Evolutionary conservation across 768 basidiomycete genomes (phyloP).

Genomic region (Mycena galopus): DNA sequence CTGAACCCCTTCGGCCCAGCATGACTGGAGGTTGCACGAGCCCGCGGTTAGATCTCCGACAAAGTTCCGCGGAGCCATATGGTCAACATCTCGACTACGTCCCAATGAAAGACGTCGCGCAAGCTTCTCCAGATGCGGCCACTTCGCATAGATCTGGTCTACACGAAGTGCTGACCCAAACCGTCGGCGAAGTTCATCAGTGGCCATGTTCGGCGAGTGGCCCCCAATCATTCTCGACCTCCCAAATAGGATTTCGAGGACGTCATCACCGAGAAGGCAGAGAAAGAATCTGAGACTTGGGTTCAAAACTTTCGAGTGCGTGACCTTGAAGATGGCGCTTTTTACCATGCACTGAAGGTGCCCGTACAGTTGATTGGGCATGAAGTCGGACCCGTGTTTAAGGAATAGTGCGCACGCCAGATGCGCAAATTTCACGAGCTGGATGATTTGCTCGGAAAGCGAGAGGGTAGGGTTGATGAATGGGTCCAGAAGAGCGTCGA

Average conservation of each 20-base stretch:
- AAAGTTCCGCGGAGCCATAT: slow-evolving; percentile 15
- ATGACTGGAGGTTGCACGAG: slow-evolving; percentile 4
- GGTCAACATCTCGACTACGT: slow-evolving; percentile 25
- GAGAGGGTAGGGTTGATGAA: slow-evolving; percentile 33
- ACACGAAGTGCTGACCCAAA: not conserved
- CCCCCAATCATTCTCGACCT: slow-evolving; percentile 33
- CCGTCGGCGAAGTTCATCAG: not conserved
- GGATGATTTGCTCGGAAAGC: slow-evolving; percentile 16
- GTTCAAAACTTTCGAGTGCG: too few species aligned
- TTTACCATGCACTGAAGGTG: too few species aligned
- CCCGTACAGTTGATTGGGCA: not conserved
- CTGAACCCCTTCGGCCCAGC: too few species aligned
- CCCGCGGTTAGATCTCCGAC: slow-evolving; percentile 7
- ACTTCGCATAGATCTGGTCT: slow-evolving; percentile 20
- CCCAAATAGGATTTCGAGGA: slow-evolving; percentile 37
- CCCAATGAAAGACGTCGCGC: slow-evolving; percentile 20
- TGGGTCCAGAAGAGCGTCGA: slow-evolving; percentile 35
- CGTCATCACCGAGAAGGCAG: too few species aligned
- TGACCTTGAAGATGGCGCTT: too few species aligned
- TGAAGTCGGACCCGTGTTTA: not conserved
- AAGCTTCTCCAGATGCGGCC: slow-evolving; percentile 16
- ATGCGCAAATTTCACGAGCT: slow-evolving; percentile 20
- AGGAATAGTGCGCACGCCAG: slow-evolving; percentile 15
- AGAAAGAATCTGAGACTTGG: not conserved
- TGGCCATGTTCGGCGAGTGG: slow-evolving; percentile 19